phyloP scores from a whole-genome alignment of 441 rosid species.

The Mallotus repandus region DNA sequence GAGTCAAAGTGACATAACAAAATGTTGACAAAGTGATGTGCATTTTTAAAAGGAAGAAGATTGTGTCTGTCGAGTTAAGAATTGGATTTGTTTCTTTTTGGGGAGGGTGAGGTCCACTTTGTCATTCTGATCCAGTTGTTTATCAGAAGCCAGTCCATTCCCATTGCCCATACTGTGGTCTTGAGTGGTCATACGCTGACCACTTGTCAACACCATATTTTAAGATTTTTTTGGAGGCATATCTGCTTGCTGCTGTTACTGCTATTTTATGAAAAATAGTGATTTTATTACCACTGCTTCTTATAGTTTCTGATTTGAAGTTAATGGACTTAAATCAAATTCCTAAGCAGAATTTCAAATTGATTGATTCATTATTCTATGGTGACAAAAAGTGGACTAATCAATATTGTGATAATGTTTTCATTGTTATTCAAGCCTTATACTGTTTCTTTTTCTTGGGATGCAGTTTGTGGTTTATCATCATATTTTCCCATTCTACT shows the following conservation, averaged over 20 bases:
- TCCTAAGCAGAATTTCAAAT: background rate
- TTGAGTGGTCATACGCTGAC: slow-evolving; percentile 2
- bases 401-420: background rate
- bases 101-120: background rate
- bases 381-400: background rate
- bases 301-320: background rate
- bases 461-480: background rate
- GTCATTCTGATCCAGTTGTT: slow-evolving; percentile 5
- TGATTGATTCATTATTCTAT: background rate
- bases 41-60: slow-evolving; percentile 2
- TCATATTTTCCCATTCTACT: background rate
- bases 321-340: background rate
- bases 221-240: background rate
- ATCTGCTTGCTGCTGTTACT: background rate
- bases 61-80: background rate
- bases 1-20: background rate
- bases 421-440: no score
- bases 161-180: slow-evolving; percentile 14
- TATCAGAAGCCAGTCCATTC: slow-evolving; percentile 5
- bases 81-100: background rate
- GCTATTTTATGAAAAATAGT: background rate
- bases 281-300: background rate
- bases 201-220: background rate
- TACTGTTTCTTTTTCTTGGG: background rate
- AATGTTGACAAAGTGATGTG: slow-evolving; percentile 10